A percentile compares a stretch with the other conserved stretches of the same genome.
Conservation (phyloP, 495 filamentous ascomycete genomes). For the Penicillium atrosanguineum region DNA sequence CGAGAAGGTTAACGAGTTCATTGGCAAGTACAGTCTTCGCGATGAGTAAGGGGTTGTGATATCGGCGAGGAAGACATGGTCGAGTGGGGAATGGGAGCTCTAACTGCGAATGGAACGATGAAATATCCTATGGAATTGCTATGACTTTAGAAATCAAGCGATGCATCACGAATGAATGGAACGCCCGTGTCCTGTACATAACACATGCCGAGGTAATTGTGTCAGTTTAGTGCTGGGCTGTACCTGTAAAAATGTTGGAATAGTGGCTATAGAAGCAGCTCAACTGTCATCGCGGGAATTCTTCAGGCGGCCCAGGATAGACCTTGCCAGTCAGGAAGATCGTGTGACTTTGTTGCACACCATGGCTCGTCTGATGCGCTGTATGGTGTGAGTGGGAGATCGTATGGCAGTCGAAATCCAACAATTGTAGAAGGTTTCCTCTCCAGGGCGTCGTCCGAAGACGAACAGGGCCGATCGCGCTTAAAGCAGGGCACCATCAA, state of each 20-base stretch:
- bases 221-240: not conserved
- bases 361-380: conserved; percentile 64
- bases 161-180: conserved; percentile 11
- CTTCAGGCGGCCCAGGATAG: conserved; percentile 40
- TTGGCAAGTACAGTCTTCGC: conserved; percentile 57
- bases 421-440: conserved; percentile 35
- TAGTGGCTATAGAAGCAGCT: not conserved
- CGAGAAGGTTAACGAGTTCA: conserved; percentile 63
- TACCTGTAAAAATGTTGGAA: not conserved
- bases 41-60: conserved; percentile 15
- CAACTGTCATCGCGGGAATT: not conserved
- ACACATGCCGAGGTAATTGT: conserved; percentile 1
- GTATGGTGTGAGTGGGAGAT: conserved; percentile 71
- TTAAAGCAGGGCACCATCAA: conserved; percentile 70
- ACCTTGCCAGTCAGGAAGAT: conserved; percentile 71
- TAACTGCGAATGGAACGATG: not conserved
- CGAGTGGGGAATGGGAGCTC: not conserved
- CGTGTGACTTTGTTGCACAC: conserved; percentile 64
- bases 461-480: conserved; percentile 46
- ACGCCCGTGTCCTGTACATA: conserved; percentile 11
- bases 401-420: conserved; percentile 80
- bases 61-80: not conserved
- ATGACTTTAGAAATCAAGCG: conserved; percentile 14
- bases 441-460: conserved; percentile 2
- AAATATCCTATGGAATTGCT: conserved; percentile 6